Conservation (phyloP, 768 basidiomycete genomes). For the Lentinus brumalis region DNA sequence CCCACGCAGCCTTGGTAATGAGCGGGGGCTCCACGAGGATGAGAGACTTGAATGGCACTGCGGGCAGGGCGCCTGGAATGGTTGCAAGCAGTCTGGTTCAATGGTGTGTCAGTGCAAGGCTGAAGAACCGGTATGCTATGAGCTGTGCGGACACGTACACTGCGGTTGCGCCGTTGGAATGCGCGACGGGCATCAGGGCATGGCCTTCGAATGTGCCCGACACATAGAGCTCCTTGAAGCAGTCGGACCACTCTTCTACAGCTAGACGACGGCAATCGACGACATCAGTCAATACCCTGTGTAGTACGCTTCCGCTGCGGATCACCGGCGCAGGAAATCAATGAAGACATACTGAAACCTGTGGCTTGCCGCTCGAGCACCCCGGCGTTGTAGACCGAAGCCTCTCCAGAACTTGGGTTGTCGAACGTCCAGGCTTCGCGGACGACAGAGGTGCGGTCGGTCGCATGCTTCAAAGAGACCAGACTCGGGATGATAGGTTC, state of each 20-base stretch:
- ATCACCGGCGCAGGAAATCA: no score
- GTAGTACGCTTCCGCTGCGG: no score
- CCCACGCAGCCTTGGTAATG: conserved; percentile 11
- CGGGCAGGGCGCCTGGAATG: neutral
- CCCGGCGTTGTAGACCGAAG: conserved; percentile 7
- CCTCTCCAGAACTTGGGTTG: conserved; percentile 18
- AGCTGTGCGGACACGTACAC: neutral
- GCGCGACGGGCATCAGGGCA: conserved; percentile 11
- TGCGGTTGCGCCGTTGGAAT: conserved; percentile 11
- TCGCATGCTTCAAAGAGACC: neutral
- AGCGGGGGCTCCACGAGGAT: conserved; percentile 4
- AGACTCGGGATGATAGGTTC: conserved; percentile 11
- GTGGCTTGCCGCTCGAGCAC: neutral
- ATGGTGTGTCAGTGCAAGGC: no score
- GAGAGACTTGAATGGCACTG: neutral
- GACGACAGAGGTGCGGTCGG: neutral
- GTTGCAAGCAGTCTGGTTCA: neutral
- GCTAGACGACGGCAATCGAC: conserved; percentile 3
- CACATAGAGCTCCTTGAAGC: conserved; percentile 7
- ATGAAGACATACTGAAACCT: neutral
- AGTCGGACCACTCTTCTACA: conserved; percentile 14
- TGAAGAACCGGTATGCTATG: no score
- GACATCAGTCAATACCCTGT: no score
- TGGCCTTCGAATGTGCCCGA: conserved; percentile 11
- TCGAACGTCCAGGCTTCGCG: conserved; percentile 22